Percentiles rank a stretch among this genome's conserved stretches.
Conservation (phyloP, 1,284 basidiomycete genomes). For the Irpex lacteus region DNA sequence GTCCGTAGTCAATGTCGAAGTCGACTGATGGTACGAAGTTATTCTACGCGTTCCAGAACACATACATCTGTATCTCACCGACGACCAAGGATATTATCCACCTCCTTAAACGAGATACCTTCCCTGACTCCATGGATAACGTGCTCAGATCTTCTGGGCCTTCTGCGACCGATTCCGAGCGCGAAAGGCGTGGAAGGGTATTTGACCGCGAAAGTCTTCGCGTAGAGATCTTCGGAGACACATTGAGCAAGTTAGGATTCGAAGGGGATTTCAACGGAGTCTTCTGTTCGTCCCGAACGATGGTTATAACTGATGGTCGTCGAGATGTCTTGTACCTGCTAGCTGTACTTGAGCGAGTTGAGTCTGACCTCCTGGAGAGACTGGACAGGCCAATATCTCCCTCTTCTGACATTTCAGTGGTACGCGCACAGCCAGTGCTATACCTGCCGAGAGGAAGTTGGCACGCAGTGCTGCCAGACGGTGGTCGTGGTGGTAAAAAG, state of each 20-base stretch:
- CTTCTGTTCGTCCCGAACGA: slow-evolving; percentile 10
- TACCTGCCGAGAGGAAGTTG: not conserved
- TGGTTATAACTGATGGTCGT: slow-evolving; percentile 13
- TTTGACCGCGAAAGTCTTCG: slow-evolving; percentile 35
- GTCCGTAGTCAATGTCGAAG: slow-evolving; percentile 87
- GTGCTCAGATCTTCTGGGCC: slow-evolving; percentile 24
- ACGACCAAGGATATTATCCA: slow-evolving; percentile 83
- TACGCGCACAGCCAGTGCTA: not conserved
- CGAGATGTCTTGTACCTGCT: slow-evolving; percentile 13
- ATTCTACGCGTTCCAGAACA: not conserved
- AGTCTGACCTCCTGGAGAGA: slow-evolving; percentile 20
- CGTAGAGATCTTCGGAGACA: slow-evolving; percentile 14
- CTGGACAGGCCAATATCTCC: slow-evolving; percentile 29
- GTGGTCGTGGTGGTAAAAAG: not conserved
- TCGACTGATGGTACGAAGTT: slow-evolving; percentile 52
- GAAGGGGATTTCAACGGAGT: slow-evolving; percentile 28
- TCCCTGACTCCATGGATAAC: slow-evolving; percentile 44
- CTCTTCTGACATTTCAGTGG: slow-evolving; percentile 22
- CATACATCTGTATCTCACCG: slow-evolving; percentile 40
- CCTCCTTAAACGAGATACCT: slow-evolving; percentile 52
- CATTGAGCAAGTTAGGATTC: slow-evolving; percentile 27
- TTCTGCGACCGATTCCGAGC: slow-evolving; percentile 9
- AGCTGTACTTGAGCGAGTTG: slow-evolving; percentile 7
- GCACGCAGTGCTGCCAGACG: not conserved
- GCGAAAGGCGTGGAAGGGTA: slow-evolving; percentile 35